These are phyloP conservation scores for Clohesyomyces aquaticus DNA, from an alignment of 495 filamentous ascomycete genomes.

Conservation along the genomic window DNA sequence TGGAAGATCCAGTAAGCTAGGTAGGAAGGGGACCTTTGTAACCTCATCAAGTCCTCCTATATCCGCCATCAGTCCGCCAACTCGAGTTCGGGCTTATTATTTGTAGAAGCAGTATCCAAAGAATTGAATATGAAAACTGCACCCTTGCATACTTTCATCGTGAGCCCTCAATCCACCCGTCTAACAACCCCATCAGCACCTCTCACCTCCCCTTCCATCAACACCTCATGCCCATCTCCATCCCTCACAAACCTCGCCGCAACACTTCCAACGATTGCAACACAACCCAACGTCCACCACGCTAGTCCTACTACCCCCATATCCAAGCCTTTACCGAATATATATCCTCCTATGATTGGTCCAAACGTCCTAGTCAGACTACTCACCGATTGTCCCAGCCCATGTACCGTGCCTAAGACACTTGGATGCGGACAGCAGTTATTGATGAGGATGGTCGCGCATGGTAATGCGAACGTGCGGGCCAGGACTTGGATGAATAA, in stretches of 20 bases:
- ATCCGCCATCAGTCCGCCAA: too few relatives aligned
- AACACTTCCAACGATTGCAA: conserved; percentile 64
- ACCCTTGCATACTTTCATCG: too few relatives aligned
- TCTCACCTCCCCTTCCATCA: conserved; percentile 45
- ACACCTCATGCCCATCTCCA: conserved; percentile 56
- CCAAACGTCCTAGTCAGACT: conserved; percentile 66
- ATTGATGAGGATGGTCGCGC: conserved; percentile 69
- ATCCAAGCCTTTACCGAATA: conserved; percentile 65
- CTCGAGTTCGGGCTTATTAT: too few relatives aligned
- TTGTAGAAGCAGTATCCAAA: too few relatives aligned
- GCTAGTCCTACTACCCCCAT: conserved; percentile 68
- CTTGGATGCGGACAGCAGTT: conserved; percentile 65
- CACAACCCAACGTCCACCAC: conserved; percentile 69
- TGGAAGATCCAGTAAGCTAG: too few relatives aligned
- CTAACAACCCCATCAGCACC: conserved; percentile 15
- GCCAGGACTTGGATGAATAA: conserved; percentile 70
- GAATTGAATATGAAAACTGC: too few relatives aligned
- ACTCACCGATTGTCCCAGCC: conserved; percentile 66
- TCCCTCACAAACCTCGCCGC: conserved; percentile 72
- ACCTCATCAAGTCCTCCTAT: too few relatives aligned
- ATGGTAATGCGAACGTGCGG: conserved; percentile 71
- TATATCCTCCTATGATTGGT: conserved; percentile 65
- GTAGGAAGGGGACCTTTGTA: too few relatives aligned
- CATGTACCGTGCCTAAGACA: conserved; percentile 71
- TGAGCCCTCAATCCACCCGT: conserved; percentile 9